Conservation (phyloP, 140 eudicot species). For the Anethum foeniculum region DNA sequence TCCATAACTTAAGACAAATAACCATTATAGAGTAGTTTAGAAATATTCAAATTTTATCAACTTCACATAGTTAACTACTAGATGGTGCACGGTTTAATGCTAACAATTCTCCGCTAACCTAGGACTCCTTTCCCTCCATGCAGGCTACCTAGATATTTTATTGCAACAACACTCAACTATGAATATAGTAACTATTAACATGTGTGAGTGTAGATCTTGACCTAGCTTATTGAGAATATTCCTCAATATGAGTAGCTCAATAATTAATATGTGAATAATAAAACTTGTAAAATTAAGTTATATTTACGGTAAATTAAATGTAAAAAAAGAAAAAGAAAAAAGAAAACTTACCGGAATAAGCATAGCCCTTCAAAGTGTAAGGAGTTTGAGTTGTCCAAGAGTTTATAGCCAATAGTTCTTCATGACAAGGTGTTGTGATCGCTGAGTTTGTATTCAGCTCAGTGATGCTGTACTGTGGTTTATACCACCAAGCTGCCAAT, state of each 20-base stretch:
- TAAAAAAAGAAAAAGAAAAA: neutral
- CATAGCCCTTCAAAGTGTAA: slow-evolving; percentile 80
- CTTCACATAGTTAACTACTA: too few species aligned
- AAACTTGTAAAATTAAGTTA: too few species aligned
- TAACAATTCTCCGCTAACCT: neutral
- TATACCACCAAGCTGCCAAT: slow-evolving; percentile 93
- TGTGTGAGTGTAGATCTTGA: neutral
- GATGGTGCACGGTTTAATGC: neutral
- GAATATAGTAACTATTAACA: too few species aligned
- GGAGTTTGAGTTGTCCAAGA: slow-evolving; percentile 91
- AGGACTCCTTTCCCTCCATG: neutral
- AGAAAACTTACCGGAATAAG: slow-evolving; percentile 62
- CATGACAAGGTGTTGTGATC: slow-evolving; percentile 87
- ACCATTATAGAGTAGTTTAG: too few species aligned
- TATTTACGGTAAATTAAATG: neutral
- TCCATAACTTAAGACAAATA: too few species aligned
- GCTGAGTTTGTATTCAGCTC: slow-evolving; percentile 92
- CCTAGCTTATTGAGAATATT: neutral
- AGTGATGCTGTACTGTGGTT: slow-evolving; percentile 74
- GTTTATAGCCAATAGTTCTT: slow-evolving; percentile 82
- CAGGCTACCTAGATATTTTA: neutral
- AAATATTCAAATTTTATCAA: too few species aligned
- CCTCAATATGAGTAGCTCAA: neutral
- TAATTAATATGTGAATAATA: too few species aligned
- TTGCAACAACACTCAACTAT: neutral